phyloP scores from a whole-genome alignment of 768 basidiomycete genomes.

The Amanita pseudoporphyria region DNA sequence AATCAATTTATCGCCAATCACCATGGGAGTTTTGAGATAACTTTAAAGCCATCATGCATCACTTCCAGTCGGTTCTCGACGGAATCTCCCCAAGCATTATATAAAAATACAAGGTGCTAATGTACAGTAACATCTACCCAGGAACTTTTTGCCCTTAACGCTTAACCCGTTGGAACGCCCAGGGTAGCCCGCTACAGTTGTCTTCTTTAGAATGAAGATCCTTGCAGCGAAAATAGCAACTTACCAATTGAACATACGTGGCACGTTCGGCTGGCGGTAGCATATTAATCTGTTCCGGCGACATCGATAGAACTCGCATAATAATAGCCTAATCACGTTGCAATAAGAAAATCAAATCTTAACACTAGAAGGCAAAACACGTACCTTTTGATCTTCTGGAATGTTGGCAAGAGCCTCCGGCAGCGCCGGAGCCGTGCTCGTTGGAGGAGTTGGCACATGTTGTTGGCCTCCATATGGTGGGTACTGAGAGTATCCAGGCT shows the following conservation, averaged over 20 bases:
- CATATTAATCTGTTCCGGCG: conserved; percentile 71
- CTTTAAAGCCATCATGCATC: conserved; percentile 12
- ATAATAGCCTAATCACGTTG: conserved; percentile 47
- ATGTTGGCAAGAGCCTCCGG: conserved; percentile 49
- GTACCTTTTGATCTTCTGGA: conserved; percentile 61
- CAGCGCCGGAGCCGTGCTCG: conserved; percentile 22
- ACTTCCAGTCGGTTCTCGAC: conserved; percentile 8
- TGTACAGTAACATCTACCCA: not conserved
- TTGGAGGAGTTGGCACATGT: conserved; percentile 14
- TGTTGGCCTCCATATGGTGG: conserved; percentile 15
- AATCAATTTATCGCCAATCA: not conserved
- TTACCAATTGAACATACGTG: conserved; percentile 75
- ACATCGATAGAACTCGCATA: conserved; percentile 72
- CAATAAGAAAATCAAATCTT: conserved; percentile 10
- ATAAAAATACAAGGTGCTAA: not conserved
- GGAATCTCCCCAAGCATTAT: not conserved
- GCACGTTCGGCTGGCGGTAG: conserved; percentile 66
- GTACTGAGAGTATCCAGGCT: conserved; percentile 15
- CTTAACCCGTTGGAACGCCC: conserved; percentile 22
- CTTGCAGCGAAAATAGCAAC: conserved; percentile 18
- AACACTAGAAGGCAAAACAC: conserved; percentile 10
- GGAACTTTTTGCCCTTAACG: too few relatives aligned
- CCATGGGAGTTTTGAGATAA: not conserved
- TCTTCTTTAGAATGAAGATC: not conserved
- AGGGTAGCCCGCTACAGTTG: conserved; percentile 27